phyloP scores from a whole-genome alignment of 2,329 filamentous ascomycete genomes.

The Didymella arachidicola region DNA sequence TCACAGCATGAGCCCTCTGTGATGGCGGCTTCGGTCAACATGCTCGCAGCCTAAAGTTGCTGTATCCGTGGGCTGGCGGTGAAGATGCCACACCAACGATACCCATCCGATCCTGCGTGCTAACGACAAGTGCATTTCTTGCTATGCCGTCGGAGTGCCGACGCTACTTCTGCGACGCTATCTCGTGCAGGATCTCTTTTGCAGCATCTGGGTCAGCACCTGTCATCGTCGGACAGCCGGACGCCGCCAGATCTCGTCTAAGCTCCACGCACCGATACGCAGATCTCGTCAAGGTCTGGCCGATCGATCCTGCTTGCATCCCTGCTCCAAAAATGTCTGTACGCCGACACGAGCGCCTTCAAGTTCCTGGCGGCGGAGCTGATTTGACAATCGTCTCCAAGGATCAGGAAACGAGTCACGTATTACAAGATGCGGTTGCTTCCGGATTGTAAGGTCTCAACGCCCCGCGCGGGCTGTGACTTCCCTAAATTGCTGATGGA shows the following conservation, averaged over 20 bases:
- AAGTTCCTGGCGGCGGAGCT: slow-evolving; percentile 31
- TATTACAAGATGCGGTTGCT: slow-evolving; percentile 37
- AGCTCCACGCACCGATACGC: slow-evolving; percentile 29
- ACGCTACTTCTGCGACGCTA: slow-evolving; percentile 38
- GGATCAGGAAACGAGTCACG: slow-evolving; percentile 33
- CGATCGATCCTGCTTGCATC: slow-evolving; percentile 37
- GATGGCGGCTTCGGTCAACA: slow-evolving; percentile 23
- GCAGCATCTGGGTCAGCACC: slow-evolving; percentile 41
- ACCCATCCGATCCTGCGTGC: slow-evolving; percentile 17
- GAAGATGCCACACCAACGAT: slow-evolving; percentile 15
- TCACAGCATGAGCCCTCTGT: slow-evolving; percentile 26
- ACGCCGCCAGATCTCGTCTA: slow-evolving; percentile 41
- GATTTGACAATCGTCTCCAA: slow-evolving; percentile 32
- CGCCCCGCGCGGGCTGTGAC: slow-evolving; percentile 28
- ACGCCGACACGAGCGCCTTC: slow-evolving; percentile 31
- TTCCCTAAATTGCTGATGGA: slow-evolving; percentile 36
- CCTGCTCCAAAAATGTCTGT: slow-evolving; percentile 26
- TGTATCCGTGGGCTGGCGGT: slow-evolving; percentile 26
- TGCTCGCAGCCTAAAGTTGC: slow-evolving; percentile 26
- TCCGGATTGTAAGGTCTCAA: slow-evolving; percentile 30
- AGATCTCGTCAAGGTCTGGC: slow-evolving; percentile 40
- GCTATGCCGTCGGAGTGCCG: slow-evolving; percentile 43
- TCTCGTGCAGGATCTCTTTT: slow-evolving; percentile 43
- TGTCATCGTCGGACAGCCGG: slow-evolving; percentile 37
- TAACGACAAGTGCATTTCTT: slow-evolving; percentile 25